These are phyloP conservation scores for Artomyces pyxidatus DNA, from an alignment of 768 basidiomycete species.

Conservation along the genomic window DNA sequence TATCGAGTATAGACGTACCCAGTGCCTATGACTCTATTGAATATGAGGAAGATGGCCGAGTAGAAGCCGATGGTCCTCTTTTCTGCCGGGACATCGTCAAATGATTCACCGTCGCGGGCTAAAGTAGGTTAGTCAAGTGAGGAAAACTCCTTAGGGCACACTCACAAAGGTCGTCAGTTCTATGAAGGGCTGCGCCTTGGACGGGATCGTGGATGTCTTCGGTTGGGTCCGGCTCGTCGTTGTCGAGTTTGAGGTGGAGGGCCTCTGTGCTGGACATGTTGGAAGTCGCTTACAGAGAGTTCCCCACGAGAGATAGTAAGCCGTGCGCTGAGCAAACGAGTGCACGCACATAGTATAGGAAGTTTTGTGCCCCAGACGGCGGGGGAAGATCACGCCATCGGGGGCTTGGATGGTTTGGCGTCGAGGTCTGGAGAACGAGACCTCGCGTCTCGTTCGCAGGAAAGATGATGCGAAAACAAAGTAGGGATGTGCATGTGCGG, in stretches of 20 bases:
- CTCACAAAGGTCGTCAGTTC: not conserved
- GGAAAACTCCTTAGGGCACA: no score
- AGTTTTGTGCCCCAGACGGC: not conserved
- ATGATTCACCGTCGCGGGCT: not conserved
- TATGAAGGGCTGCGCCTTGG: not conserved
- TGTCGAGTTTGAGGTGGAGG: not conserved
- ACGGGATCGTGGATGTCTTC: not conserved
- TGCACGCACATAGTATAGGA: not conserved
- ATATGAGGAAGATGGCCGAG: slow-evolving; percentile 52
- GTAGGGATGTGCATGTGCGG: no score
- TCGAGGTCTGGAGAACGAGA: no score
- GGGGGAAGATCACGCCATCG: not conserved
- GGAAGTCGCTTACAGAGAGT: not conserved
- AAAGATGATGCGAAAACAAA: no score
- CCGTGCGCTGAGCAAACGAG: not conserved
- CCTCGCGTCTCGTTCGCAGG: no score
- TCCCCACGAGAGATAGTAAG: no score
- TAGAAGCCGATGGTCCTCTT: slow-evolving; percentile 2
- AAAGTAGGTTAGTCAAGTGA: no score
- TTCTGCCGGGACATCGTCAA: slow-evolving; percentile 27
- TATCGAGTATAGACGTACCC: slow-evolving; percentile 34
- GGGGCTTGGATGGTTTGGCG: not conserved
- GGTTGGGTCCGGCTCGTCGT: not conserved
- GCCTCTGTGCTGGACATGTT: not conserved
- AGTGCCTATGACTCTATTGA: slow-evolving; percentile 70